Evolutionary conservation across 768 basidiomycete genomes (phyloP), one percentile per base, ranked within the genome.

Genomic region (Panellus pusillus): DNA sequence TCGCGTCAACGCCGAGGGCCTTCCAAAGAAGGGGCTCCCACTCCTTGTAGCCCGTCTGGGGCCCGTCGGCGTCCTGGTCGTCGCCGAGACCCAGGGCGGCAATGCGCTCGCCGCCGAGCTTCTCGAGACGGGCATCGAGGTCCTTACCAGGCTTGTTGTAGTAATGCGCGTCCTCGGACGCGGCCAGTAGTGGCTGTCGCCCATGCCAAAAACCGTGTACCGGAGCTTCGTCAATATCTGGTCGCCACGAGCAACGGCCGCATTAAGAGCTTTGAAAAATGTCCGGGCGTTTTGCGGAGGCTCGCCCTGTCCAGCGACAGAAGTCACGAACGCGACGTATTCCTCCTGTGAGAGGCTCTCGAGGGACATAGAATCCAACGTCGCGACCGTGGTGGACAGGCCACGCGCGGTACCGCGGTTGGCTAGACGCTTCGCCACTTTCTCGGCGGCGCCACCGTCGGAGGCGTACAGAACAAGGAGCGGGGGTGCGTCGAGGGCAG

Each of bases 121-220:
- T 80, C 66, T 86, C 84, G 15, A 98, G 76, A 15, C 86, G 85
- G 19, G 78, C 73, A 71, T 94, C 87, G 47, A 98, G 83, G 57
- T 98, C 96, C 71, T 93, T 95, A 15, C 86, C 82, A 0, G 96
- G 86, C 71, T 93, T 97, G 80, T 98, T 99, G 79, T 98, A 99
- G 71, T 96, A 98, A 63, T 93, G 90, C n/a, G 87, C 87, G 65
- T 98, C 97, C 70, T 98, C 94, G 90, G 81, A 38, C 97, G 83
- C 9, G 97, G 97, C 97, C 97, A 99, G 74, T 99, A 99, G 72
- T 97, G 95, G 68, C 90, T 95, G 70, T 99, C 97, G 56, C 97
- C 97, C 84, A 99, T 89, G 44, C 78, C 96, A 62, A 98, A 97
- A 40, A 98, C 93, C 48, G 87, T 72, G 70, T 82, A 91, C 65